Conservation (phyloP, 192 early-diverging fungal genomes). For the Haplosporangium gracile region DNA sequence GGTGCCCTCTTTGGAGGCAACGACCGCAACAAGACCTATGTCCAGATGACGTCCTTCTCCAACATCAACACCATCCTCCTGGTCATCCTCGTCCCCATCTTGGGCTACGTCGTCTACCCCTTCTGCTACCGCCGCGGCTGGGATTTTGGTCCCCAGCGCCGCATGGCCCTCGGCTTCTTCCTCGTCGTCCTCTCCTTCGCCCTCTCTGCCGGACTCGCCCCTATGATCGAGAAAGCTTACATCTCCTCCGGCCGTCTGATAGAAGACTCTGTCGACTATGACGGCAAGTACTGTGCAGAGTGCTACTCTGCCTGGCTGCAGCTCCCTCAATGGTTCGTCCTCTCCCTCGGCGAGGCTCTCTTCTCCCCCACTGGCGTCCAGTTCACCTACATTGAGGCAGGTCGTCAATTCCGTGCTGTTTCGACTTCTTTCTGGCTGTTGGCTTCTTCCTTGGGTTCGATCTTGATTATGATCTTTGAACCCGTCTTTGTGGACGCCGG, state of each 20-base stretch:
- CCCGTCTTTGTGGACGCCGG: constrained; percentile 25
- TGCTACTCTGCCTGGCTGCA: constrained; percentile 56
- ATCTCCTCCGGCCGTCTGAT: neutral
- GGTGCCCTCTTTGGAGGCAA: constrained; percentile 41
- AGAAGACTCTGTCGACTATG: constrained; percentile 5
- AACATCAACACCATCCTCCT: constrained; percentile 65
- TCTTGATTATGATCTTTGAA: constrained; percentile 48
- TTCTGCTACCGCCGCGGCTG: constrained; percentile 58
- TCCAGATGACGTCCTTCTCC: constrained; percentile 32
- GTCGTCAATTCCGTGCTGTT: constrained; percentile 69
- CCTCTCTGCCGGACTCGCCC: constrained; percentile 39
- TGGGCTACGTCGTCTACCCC: constrained; percentile 65
- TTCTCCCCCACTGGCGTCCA: constrained; percentile 74
- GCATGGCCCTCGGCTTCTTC: constrained; percentile 69
- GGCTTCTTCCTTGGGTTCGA: constrained; percentile 58
- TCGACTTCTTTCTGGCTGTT: constrained; percentile 71
- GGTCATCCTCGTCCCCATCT: constrained; percentile 65
- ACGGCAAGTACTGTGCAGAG: constrained; percentile 32
- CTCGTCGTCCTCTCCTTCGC: constrained; percentile 63
- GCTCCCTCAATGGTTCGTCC: constrained; percentile 66
- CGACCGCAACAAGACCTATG: constrained; percentile 12
- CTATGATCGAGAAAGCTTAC: constrained; percentile 36
- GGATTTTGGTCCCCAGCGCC: constrained; percentile 57
- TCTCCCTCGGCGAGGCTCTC: constrained; percentile 69
- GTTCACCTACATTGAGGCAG: constrained; percentile 75